These are phyloP conservation scores for Graphilbum ipis-grandicollis DNA, from an alignment of 2,329 filamentous ascomycete genomes.

Conservation along the genomic window DNA sequence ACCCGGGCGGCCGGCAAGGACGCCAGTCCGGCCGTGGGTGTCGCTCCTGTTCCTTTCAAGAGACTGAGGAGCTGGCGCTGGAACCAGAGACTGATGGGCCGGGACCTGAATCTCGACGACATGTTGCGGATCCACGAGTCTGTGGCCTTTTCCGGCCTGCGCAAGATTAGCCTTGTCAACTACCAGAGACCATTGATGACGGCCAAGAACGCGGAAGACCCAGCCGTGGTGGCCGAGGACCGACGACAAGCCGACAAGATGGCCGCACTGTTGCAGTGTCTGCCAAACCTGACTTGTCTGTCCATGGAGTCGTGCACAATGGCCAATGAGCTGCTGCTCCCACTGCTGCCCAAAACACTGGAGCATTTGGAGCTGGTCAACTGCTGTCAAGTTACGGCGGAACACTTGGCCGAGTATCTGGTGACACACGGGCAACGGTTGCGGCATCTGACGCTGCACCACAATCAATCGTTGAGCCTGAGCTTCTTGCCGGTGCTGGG, in stretches of 20 bases:
- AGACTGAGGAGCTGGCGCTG: slow-evolving; percentile 40
- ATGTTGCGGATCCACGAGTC: slow-evolving; percentile 34
- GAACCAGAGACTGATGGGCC: slow-evolving; percentile 36
- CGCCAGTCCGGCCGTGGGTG: no score
- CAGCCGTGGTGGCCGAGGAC: slow-evolving; percentile 22
- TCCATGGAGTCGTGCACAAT: slow-evolving; percentile 60
- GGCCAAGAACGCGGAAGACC: slow-evolving; percentile 23
- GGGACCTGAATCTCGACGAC: slow-evolving; percentile 27
- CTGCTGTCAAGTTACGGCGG: slow-evolving; percentile 57
- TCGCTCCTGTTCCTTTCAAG: no score
- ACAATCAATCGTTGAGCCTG: slow-evolving; percentile 65
- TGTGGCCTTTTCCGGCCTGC: slow-evolving; percentile 37
- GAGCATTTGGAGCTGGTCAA: slow-evolving; percentile 57
- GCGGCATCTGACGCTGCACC: slow-evolving; percentile 49
- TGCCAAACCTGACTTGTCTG: slow-evolving; percentile 49
- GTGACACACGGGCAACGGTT: slow-evolving; percentile 49
- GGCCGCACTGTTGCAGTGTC: slow-evolving; percentile 27
- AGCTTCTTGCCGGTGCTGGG: slow-evolving; percentile 54
- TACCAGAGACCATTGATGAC: slow-evolving; percentile 37
- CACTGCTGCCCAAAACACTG: slow-evolving; percentile 48
- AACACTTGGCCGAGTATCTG: slow-evolving; percentile 48
- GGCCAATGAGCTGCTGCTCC: slow-evolving; percentile 51
- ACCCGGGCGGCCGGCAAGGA: no score
- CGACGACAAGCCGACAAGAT: slow-evolving; percentile 15
- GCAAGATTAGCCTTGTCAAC: slow-evolving; percentile 43